Base-by-base conservation (phyloP, 495 filamentous ascomycete genomes). In the Aspergillus affinis region DNA sequence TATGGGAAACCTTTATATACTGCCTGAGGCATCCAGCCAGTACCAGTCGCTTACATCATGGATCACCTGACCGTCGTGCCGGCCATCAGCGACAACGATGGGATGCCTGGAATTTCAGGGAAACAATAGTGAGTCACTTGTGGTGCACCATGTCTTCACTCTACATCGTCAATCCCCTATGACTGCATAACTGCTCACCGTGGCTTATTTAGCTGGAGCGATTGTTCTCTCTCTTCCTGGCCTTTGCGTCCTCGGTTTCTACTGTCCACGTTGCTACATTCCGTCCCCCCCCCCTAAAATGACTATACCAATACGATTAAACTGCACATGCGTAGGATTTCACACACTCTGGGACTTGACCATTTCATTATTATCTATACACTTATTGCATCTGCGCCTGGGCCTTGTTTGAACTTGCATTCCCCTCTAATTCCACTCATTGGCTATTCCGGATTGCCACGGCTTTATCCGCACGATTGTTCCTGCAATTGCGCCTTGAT, bases 251-350 rank as follows among this genome's bases (percentile, higher is more conserved):
- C 21, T n/a, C 60, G 36, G 50, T 13, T 41, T 41, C 29, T 13
- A 19, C 17, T 30, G 29, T 20, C 19, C 45, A 54, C 45, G 20
- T 47, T 29, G 13, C 46, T 51, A 26, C 44, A 30, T 45, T 18
- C 20, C 45, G 4, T 59, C 12, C 7, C 55, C 21, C 51, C 55
- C n/a, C 51, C 64, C 56, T 61, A 67, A 67, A 49, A 67, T 67
- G 65, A 63, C 61, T 67, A 19, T 64, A 63, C 55, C 57, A 67
- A 51, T 57, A 29, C 9, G 30, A 54, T 41, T 45, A 17, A 48
- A 58, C 32, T 54, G 7, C 52, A 53, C 59, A 51, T 36, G 41
- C 41, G 45, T 59, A 61, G 55, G 29, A 60, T 23, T 50, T 10
- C 18, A 60, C 51, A 10, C 54, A 48, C 53, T 32, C 55, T 54